phyloP scores from a whole-genome alignment of 768 basidiomycete genomes.

The Pleurotus djamor region DNA sequence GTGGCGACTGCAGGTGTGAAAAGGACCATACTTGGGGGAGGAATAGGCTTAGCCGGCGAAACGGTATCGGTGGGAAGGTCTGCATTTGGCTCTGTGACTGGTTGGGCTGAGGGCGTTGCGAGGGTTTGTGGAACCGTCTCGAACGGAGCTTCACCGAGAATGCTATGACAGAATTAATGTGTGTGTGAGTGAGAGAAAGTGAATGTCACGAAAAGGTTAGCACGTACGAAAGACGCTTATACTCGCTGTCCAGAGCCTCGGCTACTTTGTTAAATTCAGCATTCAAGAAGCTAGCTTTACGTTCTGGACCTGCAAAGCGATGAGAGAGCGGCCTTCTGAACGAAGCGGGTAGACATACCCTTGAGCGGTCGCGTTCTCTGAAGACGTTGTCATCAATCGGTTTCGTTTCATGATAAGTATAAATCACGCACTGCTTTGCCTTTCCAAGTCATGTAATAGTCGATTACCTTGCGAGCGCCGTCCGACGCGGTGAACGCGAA shows the following conservation, averaged over 20 bases:
- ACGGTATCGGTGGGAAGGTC: slow-evolving; percentile 1
- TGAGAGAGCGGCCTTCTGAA: neutral
- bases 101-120: neutral
- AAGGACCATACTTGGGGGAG: slow-evolving; percentile 2
- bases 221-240: slow-evolving; percentile 33
- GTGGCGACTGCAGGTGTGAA: neutral
- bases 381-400: neutral
- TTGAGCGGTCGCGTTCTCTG: slow-evolving; percentile 19
- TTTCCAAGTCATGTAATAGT: slow-evolving; percentile 52
- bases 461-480: slow-evolving; percentile 37
- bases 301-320: slow-evolving; percentile 22
- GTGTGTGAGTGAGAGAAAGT: neutral
- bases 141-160: slow-evolving; percentile 1
- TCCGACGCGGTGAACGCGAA: slow-evolving; percentile 42
- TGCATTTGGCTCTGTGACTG: neutral
- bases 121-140: neutral
- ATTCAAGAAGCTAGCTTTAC: slow-evolving; percentile 32
- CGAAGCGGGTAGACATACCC: slow-evolving; percentile 12
- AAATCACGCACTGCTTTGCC: slow-evolving; percentile 31
- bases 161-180: neutral
- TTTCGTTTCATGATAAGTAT: neutral
- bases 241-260: slow-evolving; percentile 39
- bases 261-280: slow-evolving; percentile 39
- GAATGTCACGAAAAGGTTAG: neutral
- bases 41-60: slow-evolving; percentile 4